phyloP scores from a whole-genome alignment of 2,329 filamentous ascomycete species.

The Talaromyces atroroseus region DNA sequence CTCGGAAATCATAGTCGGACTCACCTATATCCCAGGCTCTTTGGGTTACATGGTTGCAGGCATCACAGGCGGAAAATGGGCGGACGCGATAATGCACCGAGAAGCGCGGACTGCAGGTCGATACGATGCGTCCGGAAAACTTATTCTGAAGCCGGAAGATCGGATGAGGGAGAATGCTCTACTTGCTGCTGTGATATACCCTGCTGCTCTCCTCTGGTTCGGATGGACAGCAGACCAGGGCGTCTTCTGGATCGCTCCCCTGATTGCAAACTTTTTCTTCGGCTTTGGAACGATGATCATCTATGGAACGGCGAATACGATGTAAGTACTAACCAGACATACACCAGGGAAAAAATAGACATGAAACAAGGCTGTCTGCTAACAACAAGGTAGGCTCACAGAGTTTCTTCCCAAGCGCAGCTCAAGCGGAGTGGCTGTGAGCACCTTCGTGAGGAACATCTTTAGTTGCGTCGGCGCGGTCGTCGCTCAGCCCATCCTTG shows the following conservation, averaged over 20 bases:
- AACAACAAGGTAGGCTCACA: conserved; percentile 29
- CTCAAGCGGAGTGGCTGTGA: conserved; percentile 35
- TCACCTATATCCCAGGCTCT: conserved; percentile 34
- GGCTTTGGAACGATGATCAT: conserved; percentile 35
- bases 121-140: conserved; percentile 28
- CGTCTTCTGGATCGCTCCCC: conserved; percentile 20
- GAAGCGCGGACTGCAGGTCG: conserved; percentile 30
- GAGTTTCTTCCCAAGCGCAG: conserved; percentile 39
- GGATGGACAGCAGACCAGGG: conserved; percentile 33
- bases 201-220: conserved; percentile 31
- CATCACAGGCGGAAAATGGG: conserved; percentile 34
- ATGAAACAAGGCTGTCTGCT: conserved; percentile 20
- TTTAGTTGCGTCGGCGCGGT: conserved; percentile 33
- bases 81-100: conserved; percentile 36
- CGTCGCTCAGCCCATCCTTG: conserved; percentile 34
- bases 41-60: conserved; percentile 33
- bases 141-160: conserved; percentile 34
- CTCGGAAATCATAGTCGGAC: conserved; percentile 31
- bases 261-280: conserved; percentile 24
- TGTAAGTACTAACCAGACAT: no score
- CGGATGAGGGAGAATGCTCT: conserved; percentile 36
- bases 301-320: no score
- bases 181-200: conserved; percentile 30
- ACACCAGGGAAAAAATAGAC: no score
- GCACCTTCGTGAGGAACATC: conserved; percentile 40